Conservation (phyloP, 768 basidiomycete genomes). For the Mycena kentingensis region DNA sequence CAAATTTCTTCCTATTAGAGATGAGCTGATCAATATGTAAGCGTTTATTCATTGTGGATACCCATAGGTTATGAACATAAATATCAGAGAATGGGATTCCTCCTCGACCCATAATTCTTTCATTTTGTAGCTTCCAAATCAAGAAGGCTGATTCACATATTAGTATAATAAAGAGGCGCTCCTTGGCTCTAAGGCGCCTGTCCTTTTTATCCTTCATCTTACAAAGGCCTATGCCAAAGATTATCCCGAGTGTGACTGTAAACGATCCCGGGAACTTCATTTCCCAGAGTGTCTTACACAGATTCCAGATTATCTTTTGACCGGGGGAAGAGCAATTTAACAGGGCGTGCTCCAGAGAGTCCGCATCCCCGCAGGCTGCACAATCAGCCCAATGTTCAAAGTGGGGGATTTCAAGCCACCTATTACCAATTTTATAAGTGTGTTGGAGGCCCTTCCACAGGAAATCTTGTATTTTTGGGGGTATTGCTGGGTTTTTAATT, state of each 20-base stretch:
- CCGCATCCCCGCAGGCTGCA: background rate
- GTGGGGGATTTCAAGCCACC: background rate
- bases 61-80: too few species aligned
- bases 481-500: too few species aligned
- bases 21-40: too few species aligned
- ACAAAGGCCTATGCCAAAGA: background rate
- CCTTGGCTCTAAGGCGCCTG: background rate
- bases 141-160: background rate
- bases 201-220: background rate
- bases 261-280: background rate
- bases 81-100: too few species aligned
- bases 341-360: background rate
- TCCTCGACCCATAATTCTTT: too few species aligned
- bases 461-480: background rate
- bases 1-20: too few species aligned
- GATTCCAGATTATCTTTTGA: background rate
- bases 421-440: slow-evolving; percentile 1
- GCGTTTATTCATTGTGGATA: too few species aligned
- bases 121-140: too few species aligned
- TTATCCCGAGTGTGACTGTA: background rate
- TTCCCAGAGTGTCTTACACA: background rate
- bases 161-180: background rate
- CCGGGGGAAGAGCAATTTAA: background rate
- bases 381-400: slow-evolving; percentile 1
- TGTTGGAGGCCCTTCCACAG: background rate